A percentile compares a stretch with the other conserved stretches of the same genome.
phyloP scores from a whole-genome alignment of 257 asterid species.

The Penstemon davidsonii region DNA sequence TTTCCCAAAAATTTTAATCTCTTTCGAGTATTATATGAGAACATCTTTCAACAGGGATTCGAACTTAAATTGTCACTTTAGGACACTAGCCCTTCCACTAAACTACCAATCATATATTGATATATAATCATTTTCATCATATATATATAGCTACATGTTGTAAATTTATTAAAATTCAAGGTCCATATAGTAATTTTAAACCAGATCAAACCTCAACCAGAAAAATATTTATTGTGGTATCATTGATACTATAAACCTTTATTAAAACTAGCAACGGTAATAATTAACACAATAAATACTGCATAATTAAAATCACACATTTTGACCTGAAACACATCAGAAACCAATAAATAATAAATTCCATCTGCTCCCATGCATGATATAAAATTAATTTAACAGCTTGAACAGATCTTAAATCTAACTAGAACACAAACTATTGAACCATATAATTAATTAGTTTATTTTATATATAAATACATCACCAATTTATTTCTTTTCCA shows the following conservation, averaged over 20 bases:
- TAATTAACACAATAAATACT: constrained; percentile 19
- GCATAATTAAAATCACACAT: background rate
- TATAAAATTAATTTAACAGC: constrained; percentile 8
- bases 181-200: background rate
- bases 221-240: background rate
- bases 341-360: constrained; percentile 17
- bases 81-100: no score
- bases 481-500: background rate
- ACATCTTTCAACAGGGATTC: no score
- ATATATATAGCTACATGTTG: no score
- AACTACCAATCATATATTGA: no score
- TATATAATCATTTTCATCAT: no score
- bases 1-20: no score
- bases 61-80: no score
- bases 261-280: constrained; percentile 20
- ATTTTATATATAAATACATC: constrained; percentile 12
- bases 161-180: background rate
- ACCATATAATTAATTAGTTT: background rate
- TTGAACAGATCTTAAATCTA: constrained; percentile 10
- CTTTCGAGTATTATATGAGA: no score
- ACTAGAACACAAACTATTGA: background rate
- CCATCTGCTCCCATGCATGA: constrained; percentile 26
- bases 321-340: constrained; percentile 7
- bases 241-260: background rate
- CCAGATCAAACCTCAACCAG: no score